phyloP scores from a whole-genome alignment of 331 rosid genomes.

The Erythrophleum ivorense region DNA sequence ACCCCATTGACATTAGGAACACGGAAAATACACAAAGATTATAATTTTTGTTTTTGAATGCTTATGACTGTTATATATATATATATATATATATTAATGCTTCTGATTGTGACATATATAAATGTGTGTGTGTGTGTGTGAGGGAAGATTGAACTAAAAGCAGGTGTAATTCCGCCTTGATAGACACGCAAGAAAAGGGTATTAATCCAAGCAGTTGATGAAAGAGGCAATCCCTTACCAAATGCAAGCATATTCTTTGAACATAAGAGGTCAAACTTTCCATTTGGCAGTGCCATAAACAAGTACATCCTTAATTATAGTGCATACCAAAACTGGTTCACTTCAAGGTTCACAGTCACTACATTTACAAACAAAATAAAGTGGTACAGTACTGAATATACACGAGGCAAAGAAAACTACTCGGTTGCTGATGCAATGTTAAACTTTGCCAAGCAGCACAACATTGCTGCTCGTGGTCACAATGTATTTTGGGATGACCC shows the following conservation, averaged over 20 bases:
- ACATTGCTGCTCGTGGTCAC: conserved; percentile 71
- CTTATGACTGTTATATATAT: neutral
- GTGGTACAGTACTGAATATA: conserved; percentile 63
- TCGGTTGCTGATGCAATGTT: conserved; percentile 58
- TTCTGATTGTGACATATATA: too few species aligned
- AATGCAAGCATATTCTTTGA: conserved; percentile 57
- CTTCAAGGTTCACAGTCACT: conserved; percentile 62
- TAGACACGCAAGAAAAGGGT: conserved; percentile 61
- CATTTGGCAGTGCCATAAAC: conserved; percentile 68
- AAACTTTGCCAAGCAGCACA: conserved; percentile 48
- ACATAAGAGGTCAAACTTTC: conserved; percentile 45
- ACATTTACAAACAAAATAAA: conserved; percentile 80
- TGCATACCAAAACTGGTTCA: conserved; percentile 67
- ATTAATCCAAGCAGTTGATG: conserved; percentile 48
- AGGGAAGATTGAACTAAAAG: neutral
- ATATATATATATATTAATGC: too few species aligned
- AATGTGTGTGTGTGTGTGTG: too few species aligned
- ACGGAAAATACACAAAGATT: neutral
- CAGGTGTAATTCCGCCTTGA: neutral
- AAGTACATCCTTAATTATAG: conserved; percentile 49
- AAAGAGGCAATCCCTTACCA: conserved; percentile 53
- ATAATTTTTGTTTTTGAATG: neutral
- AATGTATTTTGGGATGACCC: conserved; percentile 71
- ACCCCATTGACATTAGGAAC: neutral
- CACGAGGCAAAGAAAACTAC: conserved; percentile 57